A percentile compares a stretch with the other conserved stretches of the same genome.
Evolutionary conservation across 176 grass and related monocot genomes (phyloP).

Genomic region (Alloteropsis semialata): DNA sequence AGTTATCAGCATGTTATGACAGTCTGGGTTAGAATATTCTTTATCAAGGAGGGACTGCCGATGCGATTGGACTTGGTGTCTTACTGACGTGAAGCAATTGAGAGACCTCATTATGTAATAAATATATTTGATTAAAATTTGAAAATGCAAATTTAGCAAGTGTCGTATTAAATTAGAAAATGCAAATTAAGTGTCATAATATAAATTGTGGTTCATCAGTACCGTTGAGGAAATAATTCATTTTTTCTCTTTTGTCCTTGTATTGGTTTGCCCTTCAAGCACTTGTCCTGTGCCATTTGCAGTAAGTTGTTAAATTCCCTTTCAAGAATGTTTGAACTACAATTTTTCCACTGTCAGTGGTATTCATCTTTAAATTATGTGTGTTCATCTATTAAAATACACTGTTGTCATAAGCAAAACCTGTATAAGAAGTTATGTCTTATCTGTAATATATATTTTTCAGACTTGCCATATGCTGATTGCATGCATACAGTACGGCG

Average conservation of each 20-base stretch:
- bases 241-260: neutral
- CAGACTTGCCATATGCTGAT: neutral
- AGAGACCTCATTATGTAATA: neutral
- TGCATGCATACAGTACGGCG: neutral
- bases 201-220: neutral
- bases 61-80: neutral
- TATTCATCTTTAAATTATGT: neutral
- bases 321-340: neutral
- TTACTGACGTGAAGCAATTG: neutral
- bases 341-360: neutral
- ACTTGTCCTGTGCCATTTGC: neutral
- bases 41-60: neutral
- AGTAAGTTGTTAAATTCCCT: neutral
- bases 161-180: neutral
- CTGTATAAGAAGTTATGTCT: neutral
- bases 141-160: neutral
- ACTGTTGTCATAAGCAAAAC: neutral
- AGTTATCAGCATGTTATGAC: neutral
- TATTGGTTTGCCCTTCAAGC: neutral
- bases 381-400: neutral
- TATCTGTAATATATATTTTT: neutral
- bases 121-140: neutral
- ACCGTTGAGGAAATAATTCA: neutral
- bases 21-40: neutral
- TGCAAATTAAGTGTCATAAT: neutral